Evolutionary conservation across 192 early-diverging fungal species (phyloP), one percentile per base, ranked within the genome.

Genomic region (Linderina pennispora): DNA sequence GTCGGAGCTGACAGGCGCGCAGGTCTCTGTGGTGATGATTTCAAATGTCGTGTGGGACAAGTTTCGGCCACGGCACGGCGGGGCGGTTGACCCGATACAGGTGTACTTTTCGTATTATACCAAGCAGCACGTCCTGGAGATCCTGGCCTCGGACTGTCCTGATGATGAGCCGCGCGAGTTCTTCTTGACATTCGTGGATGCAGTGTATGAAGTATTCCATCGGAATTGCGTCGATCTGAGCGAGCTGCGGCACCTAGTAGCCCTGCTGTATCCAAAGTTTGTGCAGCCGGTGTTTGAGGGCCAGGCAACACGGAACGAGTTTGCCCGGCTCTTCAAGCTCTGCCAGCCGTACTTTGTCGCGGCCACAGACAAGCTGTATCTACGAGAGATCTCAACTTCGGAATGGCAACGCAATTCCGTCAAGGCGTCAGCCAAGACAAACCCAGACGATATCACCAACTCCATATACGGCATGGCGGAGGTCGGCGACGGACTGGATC

Each of bases 381-480:
- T 96, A 50, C 80, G 92, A n/a, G 86, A 96, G 40, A 86, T 98
- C 23, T 94, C 94, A 1, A 86, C 81, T 33, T 71, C 74, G 3
- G 91, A 97, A 45, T 96, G 89, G 90, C 70, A 62, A 23, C 57
- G 61, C 34, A 41, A 66, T 39, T 66, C 64, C 28, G 43, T 48
- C 2, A 41, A 54, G 0, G 63, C 64, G 4, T 66, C 70, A 17
- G 58, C 58, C 0, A 61, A 55, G 19, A 74, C 61, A 37, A 53
- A 62, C 38, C 62, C 64, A 9, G 55, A 77, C 21, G 50, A 70
- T 39, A 46, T 76, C 13, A 47, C 65, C 9, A 44, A 35, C 38
- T 59, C 55, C 17, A 73, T 63, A 34, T 59, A 74, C 62, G 45
- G 58, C 26, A 71, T 67, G 50, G 58, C 70, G 1, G 70, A 66